Conservation (phyloP, 352 stramenopile genomes). For the Phytophthora kernoviae region DNA sequence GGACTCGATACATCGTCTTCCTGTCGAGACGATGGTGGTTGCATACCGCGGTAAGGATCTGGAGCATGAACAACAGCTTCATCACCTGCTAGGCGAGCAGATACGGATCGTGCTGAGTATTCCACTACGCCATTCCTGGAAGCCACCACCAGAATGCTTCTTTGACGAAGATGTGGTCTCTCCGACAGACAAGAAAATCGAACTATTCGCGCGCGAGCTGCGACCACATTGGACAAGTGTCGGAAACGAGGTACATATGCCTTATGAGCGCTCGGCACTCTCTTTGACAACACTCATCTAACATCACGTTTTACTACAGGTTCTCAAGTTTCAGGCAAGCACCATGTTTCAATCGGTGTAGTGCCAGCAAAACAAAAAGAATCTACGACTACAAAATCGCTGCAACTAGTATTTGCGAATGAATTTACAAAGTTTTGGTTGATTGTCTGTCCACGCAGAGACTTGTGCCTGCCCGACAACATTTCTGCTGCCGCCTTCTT, state of each 20-base stretch:
- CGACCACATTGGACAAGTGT: slow-evolving; percentile 63
- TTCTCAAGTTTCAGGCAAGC: slow-evolving; percentile 57
- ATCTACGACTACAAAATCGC: too few species aligned
- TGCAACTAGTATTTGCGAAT: too few species aligned
- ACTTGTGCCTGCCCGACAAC: slow-evolving; percentile 52
- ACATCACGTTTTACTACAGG: slow-evolving; percentile 24
- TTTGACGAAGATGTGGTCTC: slow-evolving; percentile 31
- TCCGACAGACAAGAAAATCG: slow-evolving; percentile 32
- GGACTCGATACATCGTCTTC: slow-evolving; percentile 63
- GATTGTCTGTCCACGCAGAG: slow-evolving; percentile 35
- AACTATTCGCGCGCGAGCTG: slow-evolving; percentile 76
- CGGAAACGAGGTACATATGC: slow-evolving; percentile 54
- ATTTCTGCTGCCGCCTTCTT: slow-evolving; percentile 71
- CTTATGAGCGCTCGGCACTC: too few species aligned
- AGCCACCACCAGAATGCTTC: slow-evolving; percentile 67
- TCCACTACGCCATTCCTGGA: slow-evolving; percentile 81
- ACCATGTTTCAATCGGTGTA: slow-evolving; percentile 17
- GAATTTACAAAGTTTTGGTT: too few species aligned
- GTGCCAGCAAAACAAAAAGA: not conserved
- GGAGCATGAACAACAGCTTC: slow-evolving; percentile 18
- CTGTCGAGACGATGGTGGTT: slow-evolving; percentile 70
- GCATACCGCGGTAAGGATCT: slow-evolving; percentile 42
- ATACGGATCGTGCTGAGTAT: slow-evolving; percentile 61
- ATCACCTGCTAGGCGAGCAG: slow-evolving; percentile 32
- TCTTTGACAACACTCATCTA: too few species aligned